These are phyloP conservation scores for Xylariaceae sp. DNA, from an alignment of 2,329 filamentous ascomycete species.

Conservation along the genomic window DNA sequence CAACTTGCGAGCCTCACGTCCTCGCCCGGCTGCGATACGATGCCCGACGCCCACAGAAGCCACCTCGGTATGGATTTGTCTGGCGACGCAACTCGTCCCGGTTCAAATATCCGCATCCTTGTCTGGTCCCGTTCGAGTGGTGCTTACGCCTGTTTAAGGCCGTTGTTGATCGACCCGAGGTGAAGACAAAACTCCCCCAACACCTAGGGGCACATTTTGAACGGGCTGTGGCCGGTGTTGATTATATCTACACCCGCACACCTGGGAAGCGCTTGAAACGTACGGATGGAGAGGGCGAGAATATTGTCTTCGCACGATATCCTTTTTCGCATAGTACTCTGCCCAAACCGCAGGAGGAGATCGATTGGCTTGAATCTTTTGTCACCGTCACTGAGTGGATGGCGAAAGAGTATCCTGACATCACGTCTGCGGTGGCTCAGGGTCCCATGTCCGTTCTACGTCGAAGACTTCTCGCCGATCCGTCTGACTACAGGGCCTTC, in stretches of 20 bases:
- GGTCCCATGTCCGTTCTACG: neutral
- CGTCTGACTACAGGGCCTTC: constrained; percentile 5
- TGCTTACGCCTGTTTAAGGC: constrained; percentile 12
- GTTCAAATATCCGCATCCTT: constrained; percentile 13
- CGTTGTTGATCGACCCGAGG: neutral
- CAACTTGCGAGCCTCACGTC: constrained; percentile 6
- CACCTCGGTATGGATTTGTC: neutral
- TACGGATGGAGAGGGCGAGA: neutral
- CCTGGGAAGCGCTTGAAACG: constrained; percentile 1
- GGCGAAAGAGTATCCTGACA: constrained; percentile 6
- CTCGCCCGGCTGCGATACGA: constrained; percentile 5
- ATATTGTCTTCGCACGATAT: constrained; percentile 4
- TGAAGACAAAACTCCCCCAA: constrained; percentile 3
- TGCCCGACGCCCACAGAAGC: constrained; percentile 1
- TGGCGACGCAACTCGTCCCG: neutral
- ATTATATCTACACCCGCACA: constrained; percentile 4
- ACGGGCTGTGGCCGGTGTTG: constrained; percentile 3
- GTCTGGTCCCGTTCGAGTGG: constrained; percentile 13
- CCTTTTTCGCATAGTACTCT: neutral
- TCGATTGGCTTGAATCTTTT: constrained; percentile 14
- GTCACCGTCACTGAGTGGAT: constrained; percentile 8
- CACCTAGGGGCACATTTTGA: constrained; percentile 1
- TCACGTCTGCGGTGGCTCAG: constrained; percentile 3
- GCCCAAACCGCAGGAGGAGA: constrained; percentile 9
- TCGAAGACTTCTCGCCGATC: constrained; percentile 6